These are phyloP conservation scores for Warburgia ugandensis DNA, from an alignment of 164 flowering plant genomes.

Conservation along the genomic window DNA sequence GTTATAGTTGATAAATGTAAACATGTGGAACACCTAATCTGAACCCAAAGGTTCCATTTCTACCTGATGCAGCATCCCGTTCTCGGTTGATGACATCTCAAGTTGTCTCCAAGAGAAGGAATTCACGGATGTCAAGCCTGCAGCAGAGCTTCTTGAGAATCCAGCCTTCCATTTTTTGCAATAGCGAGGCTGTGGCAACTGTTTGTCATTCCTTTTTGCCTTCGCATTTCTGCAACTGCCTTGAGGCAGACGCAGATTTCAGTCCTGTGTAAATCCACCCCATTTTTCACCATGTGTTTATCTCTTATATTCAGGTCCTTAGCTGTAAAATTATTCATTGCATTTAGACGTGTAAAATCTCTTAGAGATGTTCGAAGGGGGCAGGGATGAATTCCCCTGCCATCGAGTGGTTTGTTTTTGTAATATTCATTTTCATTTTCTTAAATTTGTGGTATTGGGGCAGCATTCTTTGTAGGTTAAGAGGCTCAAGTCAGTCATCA, in stretches of 20 bases:
- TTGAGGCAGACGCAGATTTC: background rate
- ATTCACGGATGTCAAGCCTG: constrained; percentile 55
- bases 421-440: background rate
- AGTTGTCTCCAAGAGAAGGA: constrained; percentile 45
- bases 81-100: constrained; percentile 72
- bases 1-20: background rate
- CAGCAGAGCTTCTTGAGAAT: constrained; percentile 54
- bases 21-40: too few species aligned
- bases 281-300: constrained; percentile 3
- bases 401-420: constrained; percentile 5
- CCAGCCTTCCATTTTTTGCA: constrained; percentile 81
- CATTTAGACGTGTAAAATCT: constrained; percentile 27
- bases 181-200: constrained; percentile 31
- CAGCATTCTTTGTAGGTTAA: constrained; percentile 30
- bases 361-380: constrained; percentile 22
- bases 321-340: constrained; percentile 27
- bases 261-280: constrained; percentile 27
- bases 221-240: background rate
- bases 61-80: constrained; percentile 63
- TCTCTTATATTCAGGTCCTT: constrained; percentile 13
- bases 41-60: background rate
- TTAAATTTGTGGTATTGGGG: background rate
- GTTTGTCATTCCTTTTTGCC: constrained; percentile 1
- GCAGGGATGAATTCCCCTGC: constrained; percentile 16
- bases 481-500: constrained; percentile 6